A percentile compares a stretch with the other conserved stretches of the same genome.
phyloP scores from a whole-genome alignment of 768 basidiomycete genomes.

The Leucogyrophana mollusca region DNA sequence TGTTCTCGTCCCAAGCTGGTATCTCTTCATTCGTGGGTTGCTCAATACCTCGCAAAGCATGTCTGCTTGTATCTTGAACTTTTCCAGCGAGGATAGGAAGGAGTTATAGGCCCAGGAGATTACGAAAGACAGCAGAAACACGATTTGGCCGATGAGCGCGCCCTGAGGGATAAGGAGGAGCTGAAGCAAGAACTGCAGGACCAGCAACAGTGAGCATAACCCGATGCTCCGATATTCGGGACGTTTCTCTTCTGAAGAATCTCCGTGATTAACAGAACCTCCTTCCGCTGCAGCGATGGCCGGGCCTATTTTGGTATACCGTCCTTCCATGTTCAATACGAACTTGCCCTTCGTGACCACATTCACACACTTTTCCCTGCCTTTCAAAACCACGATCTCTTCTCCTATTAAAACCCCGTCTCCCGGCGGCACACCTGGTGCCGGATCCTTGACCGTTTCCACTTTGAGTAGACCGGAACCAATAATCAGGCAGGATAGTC shows the following conservation, averaged over 20 bases:
- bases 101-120: conserved; percentile 32
- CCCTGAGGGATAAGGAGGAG: conserved; percentile 28
- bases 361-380: conserved; percentile 25
- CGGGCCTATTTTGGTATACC: no score
- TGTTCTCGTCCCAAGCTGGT: conserved; percentile 15
- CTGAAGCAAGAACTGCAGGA: conserved; percentile 27
- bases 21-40: conserved; percentile 21
- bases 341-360: conserved; percentile 31
- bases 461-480: conserved; percentile 25
- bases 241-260: not conserved
- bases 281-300: no score
- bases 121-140: conserved; percentile 25
- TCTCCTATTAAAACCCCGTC: conserved; percentile 25
- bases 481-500: conserved; percentile 24
- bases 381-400: conserved; percentile 25
- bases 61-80: conserved; percentile 12
- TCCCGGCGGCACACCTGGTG: conserved; percentile 21
- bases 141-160: conserved; percentile 31
- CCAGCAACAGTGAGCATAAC: conserved; percentile 22
- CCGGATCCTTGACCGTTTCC: conserved; percentile 17
- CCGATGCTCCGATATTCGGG: conserved; percentile 6
- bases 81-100: conserved; percentile 30
- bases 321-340: conserved; percentile 17
- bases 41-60: conserved; percentile 15
- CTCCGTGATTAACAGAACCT: not conserved